Base-by-base conservation (phyloP, 495 filamentous ascomycete genomes). In the Lasiosphaeria miniovina region DNA sequence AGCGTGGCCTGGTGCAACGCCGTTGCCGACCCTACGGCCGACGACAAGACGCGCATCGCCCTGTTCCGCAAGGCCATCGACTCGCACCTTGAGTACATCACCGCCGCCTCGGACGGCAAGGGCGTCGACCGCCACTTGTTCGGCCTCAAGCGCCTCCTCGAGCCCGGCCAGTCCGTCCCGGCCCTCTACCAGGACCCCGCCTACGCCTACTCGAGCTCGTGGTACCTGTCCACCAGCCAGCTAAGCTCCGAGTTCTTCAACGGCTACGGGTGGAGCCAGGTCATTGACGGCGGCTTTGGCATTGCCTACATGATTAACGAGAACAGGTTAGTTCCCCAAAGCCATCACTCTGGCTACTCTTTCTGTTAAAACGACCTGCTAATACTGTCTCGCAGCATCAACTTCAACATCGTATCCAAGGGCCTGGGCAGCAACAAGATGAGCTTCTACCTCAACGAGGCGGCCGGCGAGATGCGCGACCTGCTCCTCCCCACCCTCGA, bases 231-330 rank as follows among this genome's bases (percentile, higher is more conserved):
- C 35, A 91, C 87, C 38, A 88, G 83, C 65, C 95, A 99, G 82
- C 76, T 99, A 70, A 93, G 88, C 77, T 91, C 87, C 34, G 95
- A 99, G 82, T 96, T 86, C 80, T 99, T 98, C 80, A 98, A 99
- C 71, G 95, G 95, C 14, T 99, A 99, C 78, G 95, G 95, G 36
- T 99, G 95, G 95, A 95, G 90, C 69, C 93, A 99, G 82, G 95
- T 99, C 17, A 88, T 98, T 58, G 93, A 98, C 71, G 90, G 87
- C 41, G 94, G 94, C 14, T 99, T 90, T 73, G 94, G 95, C 24
- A 96, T 99, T 74, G 95, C 95, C 11, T 99, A 99, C 68, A 99
- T 99, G 95, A 97, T 99, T 68, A 99, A 99, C 69, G 94, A 99
- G 82, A 96, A 95, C 74, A 83, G 76, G 81, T 82, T 70, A 74